phyloP scores from a whole-genome alignment of 352 stramenopile genomes.

The Phytophthora ohioensis region DNA sequence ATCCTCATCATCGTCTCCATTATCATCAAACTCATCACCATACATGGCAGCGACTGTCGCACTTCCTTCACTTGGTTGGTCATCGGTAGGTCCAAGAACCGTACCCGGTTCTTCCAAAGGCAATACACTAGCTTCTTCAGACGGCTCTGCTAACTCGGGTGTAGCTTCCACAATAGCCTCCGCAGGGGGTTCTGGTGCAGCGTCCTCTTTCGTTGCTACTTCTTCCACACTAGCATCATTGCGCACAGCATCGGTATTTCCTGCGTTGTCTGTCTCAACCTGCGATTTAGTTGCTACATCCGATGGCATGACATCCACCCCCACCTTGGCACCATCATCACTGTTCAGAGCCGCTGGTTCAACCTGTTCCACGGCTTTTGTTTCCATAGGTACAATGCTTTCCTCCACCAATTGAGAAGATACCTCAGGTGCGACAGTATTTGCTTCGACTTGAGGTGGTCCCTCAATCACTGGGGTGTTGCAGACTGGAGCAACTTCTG shows the following conservation, averaged over 20 bases:
- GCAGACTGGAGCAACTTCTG: not conserved
- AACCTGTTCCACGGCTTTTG: constrained; percentile 1
- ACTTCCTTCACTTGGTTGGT: constrained; percentile 21
- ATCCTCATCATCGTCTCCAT: constrained; percentile 46
- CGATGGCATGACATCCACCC: not conserved
- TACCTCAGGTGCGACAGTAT: not conserved
- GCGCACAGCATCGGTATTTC: not conserved
- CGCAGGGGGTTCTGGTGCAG: not conserved
- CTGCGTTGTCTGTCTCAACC: not conserved
- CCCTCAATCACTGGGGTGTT: not conserved
- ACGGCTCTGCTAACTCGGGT: not conserved
- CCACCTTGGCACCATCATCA: not conserved
- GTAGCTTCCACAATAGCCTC: not conserved
- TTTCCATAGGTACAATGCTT: not conserved
- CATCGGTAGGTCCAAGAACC: not conserved
- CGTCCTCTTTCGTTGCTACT: not conserved
- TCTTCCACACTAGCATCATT: constrained; percentile 1
- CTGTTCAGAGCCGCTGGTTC: not conserved
- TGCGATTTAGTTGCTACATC: not conserved
- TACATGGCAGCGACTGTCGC: constrained; percentile 57
- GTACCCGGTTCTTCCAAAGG: constrained; percentile 7
- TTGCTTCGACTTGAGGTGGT: not conserved
- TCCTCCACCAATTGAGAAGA: not conserved
- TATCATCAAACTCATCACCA: constrained; percentile 70
- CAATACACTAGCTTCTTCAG: constrained; percentile 1